Conservation (phyloP, 148 eudicot genomes). For the Rhododendron vialii region DNA sequence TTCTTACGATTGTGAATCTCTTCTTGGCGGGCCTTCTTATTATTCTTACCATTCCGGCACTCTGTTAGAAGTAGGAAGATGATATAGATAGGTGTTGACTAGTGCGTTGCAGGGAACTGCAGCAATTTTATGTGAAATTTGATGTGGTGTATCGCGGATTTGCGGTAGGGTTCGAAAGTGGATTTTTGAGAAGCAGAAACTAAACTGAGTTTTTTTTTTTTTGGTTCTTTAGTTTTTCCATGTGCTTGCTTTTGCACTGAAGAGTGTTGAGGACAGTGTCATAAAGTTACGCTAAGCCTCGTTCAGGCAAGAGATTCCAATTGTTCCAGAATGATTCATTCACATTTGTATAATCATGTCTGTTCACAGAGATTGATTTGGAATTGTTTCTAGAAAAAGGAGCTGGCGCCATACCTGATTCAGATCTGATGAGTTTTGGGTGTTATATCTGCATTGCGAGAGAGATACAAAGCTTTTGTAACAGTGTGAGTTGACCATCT, state of each 20-base stretch:
- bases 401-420: not conserved
- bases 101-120: too few relatives aligned
- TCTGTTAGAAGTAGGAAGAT: not conserved
- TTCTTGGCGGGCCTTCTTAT: constrained; percentile 50
- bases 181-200: constrained; percentile 55
- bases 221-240: not conserved
- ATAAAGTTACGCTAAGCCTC: not conserved
- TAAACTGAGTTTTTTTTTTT: constrained; percentile 18
- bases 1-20: not conserved
- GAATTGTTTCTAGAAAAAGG: not conserved
- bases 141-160: constrained; percentile 23
- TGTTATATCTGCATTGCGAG: not conserved
- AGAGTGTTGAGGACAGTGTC: not conserved
- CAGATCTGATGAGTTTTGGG: not conserved
- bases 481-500: not conserved
- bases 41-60: constrained; percentile 59
- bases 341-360: not conserved
- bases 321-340: not conserved
- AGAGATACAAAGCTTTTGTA: not conserved
- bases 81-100: too few relatives aligned
- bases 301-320: not conserved
- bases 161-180: constrained; percentile 27
- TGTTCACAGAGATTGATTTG: not conserved
- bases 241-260: not conserved
- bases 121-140: not conserved